phyloP scores from a whole-genome alignment of 306 rosid genomes.

The Spatholobus suberectus region DNA sequence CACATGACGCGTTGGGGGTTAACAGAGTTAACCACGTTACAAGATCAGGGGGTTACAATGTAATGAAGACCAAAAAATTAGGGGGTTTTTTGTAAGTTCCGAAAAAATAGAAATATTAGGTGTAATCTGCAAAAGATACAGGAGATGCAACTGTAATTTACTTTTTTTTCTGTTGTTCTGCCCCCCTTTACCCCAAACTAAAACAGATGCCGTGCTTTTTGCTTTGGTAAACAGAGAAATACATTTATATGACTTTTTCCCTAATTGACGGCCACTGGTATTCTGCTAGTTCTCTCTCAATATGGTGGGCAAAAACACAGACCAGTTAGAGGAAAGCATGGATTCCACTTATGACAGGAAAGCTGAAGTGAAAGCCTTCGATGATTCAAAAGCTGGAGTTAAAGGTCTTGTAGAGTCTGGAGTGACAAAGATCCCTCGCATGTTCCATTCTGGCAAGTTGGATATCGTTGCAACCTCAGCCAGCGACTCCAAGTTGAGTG shows the following conservation, averaged over 20 bases:
- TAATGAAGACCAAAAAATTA: no score
- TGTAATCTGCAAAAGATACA: no score
- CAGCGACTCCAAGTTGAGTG: background rate
- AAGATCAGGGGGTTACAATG: no score
- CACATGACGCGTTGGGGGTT: no score
- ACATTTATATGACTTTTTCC: background rate
- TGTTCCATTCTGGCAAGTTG: conserved; percentile 37
- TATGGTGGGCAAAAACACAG: conserved; percentile 14
- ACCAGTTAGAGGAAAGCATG: background rate
- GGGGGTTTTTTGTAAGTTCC: no score
- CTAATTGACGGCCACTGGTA: background rate
- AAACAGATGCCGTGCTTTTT: background rate
- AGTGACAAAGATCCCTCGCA: conserved; percentile 49
- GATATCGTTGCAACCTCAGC: background rate
- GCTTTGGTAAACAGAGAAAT: background rate
- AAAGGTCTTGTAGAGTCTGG: conserved; percentile 55
- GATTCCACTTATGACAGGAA: conserved; percentile 41
- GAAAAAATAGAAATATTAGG: no score
- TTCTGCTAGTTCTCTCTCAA: background rate
- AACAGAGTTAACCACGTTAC: no score
- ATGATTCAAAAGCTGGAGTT: conserved; percentile 55
- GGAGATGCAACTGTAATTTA: no score
- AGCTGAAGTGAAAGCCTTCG: conserved; percentile 53
- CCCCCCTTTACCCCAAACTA: background rate
- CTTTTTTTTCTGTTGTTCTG: no score